A percentile compares a stretch with the other conserved stretches of the same genome.
Evolutionary conservation across 768 basidiomycete species (phyloP).

Genomic region (Kwoniella newhampshirensis): DNA sequence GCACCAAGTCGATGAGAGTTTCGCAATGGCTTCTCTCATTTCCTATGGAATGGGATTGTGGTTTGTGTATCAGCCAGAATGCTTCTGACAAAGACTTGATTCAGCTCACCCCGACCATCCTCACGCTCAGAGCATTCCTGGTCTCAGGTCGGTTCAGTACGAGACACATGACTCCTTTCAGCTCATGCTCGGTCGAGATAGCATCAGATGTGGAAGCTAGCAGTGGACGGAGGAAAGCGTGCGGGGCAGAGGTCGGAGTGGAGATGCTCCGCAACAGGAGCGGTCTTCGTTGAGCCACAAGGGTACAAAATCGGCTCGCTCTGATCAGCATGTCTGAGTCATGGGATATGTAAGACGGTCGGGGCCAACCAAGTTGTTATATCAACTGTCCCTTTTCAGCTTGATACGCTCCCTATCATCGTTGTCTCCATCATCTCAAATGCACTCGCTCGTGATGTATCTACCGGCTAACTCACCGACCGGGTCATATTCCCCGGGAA

Average conservation of each 20-base stretch:
- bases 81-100: neutral
- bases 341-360: too few relatives aligned
- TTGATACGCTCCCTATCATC: too few relatives aligned
- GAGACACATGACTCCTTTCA: slow-evolving; percentile 68
- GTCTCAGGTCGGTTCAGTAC: slow-evolving; percentile 77
- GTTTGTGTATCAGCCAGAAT: neutral
- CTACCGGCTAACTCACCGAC: neutral
- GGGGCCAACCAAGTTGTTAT: too few relatives aligned
- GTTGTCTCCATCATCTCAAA: too few relatives aligned
- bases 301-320: too few relatives aligned
- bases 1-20: slow-evolving; percentile 65
- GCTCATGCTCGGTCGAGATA: slow-evolving; percentile 30
- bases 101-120: slow-evolving; percentile 67
- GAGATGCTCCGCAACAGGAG: neutral
- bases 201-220: slow-evolving; percentile 22
- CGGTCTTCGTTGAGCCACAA: too few relatives aligned
- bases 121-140: slow-evolving; percentile 82
- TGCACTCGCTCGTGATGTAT: slow-evolving; percentile 4
- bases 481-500: neutral
- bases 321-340: too few relatives aligned
- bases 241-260: slow-evolving; percentile 17
- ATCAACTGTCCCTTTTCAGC: too few relatives aligned
- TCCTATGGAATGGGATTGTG: slow-evolving; percentile 59
- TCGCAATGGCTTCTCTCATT: slow-evolving; percentile 68
- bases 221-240: slow-evolving; percentile 36